phyloP scores from a whole-genome alignment of 495 filamentous ascomycete genomes.

The Aspergillus cristatus region DNA sequence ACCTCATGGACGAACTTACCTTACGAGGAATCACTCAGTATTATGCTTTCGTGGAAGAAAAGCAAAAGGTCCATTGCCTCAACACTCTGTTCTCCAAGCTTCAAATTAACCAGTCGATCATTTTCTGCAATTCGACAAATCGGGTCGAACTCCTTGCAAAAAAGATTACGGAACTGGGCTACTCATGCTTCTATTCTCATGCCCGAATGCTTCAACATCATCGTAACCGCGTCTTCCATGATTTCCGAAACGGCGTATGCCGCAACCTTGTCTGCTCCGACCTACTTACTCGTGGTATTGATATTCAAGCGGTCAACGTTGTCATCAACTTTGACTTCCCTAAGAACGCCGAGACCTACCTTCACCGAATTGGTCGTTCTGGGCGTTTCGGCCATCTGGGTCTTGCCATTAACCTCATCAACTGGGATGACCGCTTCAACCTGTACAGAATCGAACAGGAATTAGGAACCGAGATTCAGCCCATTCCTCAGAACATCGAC shows the following conservation, averaged over 20 bases:
- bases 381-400: constrained; percentile 95
- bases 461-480: constrained; percentile 91
- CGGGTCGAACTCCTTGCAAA: constrained; percentile 95
- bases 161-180: constrained; percentile 98
- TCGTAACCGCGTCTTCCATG: constrained; percentile 97
- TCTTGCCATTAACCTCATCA: constrained; percentile 97
- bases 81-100: constrained; percentile 98
- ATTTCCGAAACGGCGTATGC: constrained; percentile 95
- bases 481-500: constrained; percentile 89
- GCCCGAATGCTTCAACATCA: constrained; percentile 97
- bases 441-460: constrained; percentile 98
- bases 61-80: constrained; percentile 97
- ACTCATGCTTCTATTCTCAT: constrained; percentile 99
- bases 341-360: constrained; percentile 98
- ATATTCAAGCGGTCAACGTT: constrained; percentile 98
- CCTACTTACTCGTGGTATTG: constrained; percentile 94
- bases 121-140: constrained; percentile 99
- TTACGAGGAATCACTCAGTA: constrained; percentile 97
- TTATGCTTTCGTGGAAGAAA: constrained; percentile 98
- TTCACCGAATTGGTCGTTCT: constrained; percentile 96
- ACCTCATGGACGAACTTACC: constrained; percentile 98
- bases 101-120: constrained; percentile 99
- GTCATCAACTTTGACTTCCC: constrained; percentile 99
- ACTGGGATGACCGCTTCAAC: constrained; percentile 98
- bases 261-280: constrained; percentile 98